Evolutionary conservation across 2,329 filamentous ascomycete genomes (phyloP), one percentile per base, ranked within the genome.

Genomic region (Cordyceps pruinosa): DNA sequence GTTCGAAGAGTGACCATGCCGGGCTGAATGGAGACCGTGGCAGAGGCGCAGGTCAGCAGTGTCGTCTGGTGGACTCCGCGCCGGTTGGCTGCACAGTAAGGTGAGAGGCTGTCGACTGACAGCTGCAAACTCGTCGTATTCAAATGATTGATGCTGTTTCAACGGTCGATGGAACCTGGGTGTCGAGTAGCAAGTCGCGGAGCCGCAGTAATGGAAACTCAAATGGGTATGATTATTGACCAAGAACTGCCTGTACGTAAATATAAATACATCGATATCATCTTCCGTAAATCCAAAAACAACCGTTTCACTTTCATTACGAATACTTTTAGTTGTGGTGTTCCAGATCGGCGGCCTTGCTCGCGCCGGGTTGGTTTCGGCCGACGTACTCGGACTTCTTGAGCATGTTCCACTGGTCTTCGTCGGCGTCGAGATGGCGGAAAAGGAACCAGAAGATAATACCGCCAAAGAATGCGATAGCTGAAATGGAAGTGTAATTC

Each of bases 391-490:
- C 67, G 23, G 74, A 75, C 64, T 72, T 73, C 69, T 73, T 68
- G 51, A 83, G 70, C 78, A 83, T 79, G 70, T 91, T 91, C 62
- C 87, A 73, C 64, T 77, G 75, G 68, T 90, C 88, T 67, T 91
- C 88, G 61, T 85, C 75, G 26, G 70, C 72, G 66, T 91, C 88
- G 10, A 87, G 75, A n/a, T 80, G 74, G 39, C 77, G 73, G 74
- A 87, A 88, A 65, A 78, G 82, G 64, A 85, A 68, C 86, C 86
- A 91, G 73, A 91, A 90, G 2, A 76, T 74, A 4, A 77, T 60
- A 25, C 84, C 86, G 35, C 85, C 87, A 8, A 85, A 52, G 37
- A 83, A 78, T 0, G 87, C 80, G 52, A 90, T 74, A 58, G 83
- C 72, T 6, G 86, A 83, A 19, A 88, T 79, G 19, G 77, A 68